phyloP scores from a whole-genome alignment of 1,139 yeast genomes.

The Suhomyces taliae region DNA sequence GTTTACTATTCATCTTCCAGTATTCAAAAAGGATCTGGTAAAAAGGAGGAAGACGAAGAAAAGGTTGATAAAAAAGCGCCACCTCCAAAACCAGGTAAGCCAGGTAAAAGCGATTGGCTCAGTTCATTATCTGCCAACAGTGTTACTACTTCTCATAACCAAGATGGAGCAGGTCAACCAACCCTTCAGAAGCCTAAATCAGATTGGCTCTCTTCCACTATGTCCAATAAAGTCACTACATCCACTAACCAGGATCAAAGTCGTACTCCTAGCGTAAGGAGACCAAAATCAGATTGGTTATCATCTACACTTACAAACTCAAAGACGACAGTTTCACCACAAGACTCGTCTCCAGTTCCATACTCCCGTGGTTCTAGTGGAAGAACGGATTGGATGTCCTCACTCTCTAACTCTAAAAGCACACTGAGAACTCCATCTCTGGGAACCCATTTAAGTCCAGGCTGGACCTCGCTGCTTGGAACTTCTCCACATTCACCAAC shows the following conservation, averaged over 20 bases:
- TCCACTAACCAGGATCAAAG: constrained; percentile 9
- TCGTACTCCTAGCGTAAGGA: constrained; percentile 7
- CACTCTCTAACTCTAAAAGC: constrained; percentile 16
- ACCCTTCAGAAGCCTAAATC: constrained; percentile 9
- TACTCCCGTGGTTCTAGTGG: neutral
- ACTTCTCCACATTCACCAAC: constrained; percentile 3
- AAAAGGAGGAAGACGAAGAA: neutral
- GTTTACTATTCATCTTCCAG: constrained; percentile 15
- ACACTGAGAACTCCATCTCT: constrained; percentile 10
- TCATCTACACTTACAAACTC: constrained; percentile 15
- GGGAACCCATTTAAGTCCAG: constrained; percentile 9
- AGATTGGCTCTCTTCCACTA: constrained; percentile 21
- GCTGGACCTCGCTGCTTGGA: constrained; percentile 5
- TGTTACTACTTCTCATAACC: constrained; percentile 5
- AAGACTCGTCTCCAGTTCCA: constrained; percentile 6
- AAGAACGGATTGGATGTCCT: constrained; percentile 16
- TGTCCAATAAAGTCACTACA: constrained; percentile 13
- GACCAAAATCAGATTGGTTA: constrained; percentile 18
- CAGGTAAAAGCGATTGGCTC: constrained; percentile 12
- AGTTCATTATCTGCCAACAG: constrained; percentile 9
- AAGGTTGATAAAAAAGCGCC: neutral
- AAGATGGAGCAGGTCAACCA: neutral
- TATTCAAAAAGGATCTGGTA: constrained; percentile 7
- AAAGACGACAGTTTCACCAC: constrained; percentile 12
- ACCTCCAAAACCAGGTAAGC: constrained; percentile 11